Percentiles rank a stretch among this genome's conserved stretches.
Conservation (phyloP, 202 grass and related monocot species). For the Miscanthus sacchariflorus region DNA sequence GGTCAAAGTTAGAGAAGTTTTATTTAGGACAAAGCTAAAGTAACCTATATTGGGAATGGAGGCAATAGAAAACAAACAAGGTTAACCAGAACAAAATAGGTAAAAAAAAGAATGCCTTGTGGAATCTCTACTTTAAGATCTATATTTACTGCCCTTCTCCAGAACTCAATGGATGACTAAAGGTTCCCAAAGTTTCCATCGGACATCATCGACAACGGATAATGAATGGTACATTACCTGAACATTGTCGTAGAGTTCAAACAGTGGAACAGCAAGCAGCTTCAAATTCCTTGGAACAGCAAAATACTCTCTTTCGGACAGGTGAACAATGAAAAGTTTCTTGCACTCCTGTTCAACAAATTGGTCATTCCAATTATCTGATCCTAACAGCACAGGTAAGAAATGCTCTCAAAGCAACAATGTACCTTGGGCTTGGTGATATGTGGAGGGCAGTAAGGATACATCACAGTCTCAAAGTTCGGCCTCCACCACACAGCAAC, state of each 20-base stretch:
- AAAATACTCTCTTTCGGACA: constrained; percentile 97
- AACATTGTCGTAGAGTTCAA: constrained; percentile 98
- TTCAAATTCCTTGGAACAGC: constrained; percentile 98
- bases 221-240: constrained; percentile 57
- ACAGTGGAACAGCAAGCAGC: constrained; percentile 96
- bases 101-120: background rate
- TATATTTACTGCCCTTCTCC: background rate
- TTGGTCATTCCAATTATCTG: constrained; percentile 26
- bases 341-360: constrained; percentile 88
- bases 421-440: constrained; percentile 96
- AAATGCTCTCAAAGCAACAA: constrained; percentile 44
- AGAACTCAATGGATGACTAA: background rate
- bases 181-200: background rate
- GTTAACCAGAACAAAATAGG: background rate
- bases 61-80: background rate
- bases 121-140: background rate
- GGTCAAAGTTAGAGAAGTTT: background rate
- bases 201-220: background rate
- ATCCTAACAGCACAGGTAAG: background rate
- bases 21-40: background rate
- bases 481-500: constrained; percentile 99
- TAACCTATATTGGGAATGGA: background rate
- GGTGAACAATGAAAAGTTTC: constrained; percentile 97
- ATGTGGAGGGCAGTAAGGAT: constrained; percentile 98
- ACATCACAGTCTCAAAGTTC: constrained; percentile 99